Conservation (phyloP, 164 flowering plant genomes). For the Magnolia kwangsiensis region DNA sequence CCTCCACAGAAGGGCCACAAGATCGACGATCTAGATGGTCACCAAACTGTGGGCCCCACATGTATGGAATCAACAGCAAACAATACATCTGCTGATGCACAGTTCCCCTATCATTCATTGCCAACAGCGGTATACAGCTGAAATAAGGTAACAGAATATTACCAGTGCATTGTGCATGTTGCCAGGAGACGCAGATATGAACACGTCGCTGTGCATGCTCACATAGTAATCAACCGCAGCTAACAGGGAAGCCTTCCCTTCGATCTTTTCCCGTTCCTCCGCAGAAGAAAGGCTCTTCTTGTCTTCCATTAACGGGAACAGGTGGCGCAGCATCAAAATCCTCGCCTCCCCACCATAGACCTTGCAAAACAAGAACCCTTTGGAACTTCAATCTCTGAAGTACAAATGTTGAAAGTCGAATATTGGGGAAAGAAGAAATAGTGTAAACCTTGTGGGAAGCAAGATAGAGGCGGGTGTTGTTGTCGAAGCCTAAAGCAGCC, state of each 20-base stretch:
- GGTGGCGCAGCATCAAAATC: constrained; percentile 55
- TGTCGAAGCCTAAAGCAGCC: constrained; percentile 90
- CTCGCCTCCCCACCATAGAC: constrained; percentile 99
- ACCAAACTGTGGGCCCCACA: background rate
- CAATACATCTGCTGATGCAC: too few relatives aligned
- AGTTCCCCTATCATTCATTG: too few relatives aligned
- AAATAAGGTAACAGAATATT: constrained; percentile 13
- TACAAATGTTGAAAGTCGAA: background rate
- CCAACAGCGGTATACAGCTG: too few relatives aligned
- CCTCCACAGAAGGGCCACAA: background rate
- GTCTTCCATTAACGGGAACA: constrained; percentile 91
- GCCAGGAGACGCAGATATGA: constrained; percentile 98
- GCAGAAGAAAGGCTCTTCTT: constrained; percentile 89
- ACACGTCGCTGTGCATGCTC: constrained; percentile 93
- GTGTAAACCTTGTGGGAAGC: constrained; percentile 90
- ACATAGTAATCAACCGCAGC: constrained; percentile 96
- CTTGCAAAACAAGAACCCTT: constrained; percentile 31
- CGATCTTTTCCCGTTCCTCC: constrained; percentile 56
- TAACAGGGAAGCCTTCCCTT: constrained; percentile 87
- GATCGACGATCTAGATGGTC: background rate
- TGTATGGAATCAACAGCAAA: too few relatives aligned
- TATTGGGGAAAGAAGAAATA: background rate
- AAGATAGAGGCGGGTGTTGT: constrained; percentile 84
- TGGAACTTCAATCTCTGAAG: background rate
- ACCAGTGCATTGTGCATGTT: constrained; percentile 99